These are phyloP conservation scores for Casuarina cunninghamiana DNA, from an alignment of 306 rosid species.

Conservation along the genomic window DNA sequence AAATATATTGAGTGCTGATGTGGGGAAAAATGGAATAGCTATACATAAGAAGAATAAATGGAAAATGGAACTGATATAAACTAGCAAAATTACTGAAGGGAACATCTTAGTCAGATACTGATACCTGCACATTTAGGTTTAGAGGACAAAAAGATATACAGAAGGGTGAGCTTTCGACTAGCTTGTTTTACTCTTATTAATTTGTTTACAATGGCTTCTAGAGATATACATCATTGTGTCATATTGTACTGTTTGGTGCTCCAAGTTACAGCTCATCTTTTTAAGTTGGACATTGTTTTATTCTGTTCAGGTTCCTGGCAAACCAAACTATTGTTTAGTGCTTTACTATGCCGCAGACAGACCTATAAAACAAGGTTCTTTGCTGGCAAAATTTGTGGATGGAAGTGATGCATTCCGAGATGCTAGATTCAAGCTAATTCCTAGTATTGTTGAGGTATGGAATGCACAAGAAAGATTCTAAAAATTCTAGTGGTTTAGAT, in stretches of 20 bases:
- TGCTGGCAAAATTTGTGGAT: conserved; percentile 75
- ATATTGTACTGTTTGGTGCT: background rate
- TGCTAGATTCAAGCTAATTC: conserved; percentile 92
- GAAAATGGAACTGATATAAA: background rate
- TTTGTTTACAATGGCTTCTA: background rate
- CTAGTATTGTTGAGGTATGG: conserved; percentile 84
- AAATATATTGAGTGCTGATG: background rate
- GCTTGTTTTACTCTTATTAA: background rate
- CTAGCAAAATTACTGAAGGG: background rate
- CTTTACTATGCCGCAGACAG: conserved; percentile 83
- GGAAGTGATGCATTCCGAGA: conserved; percentile 73
- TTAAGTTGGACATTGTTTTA: conserved; percentile 9
- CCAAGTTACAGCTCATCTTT: conserved; percentile 14
- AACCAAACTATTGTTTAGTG: conserved; percentile 91
- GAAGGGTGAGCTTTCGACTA: background rate
- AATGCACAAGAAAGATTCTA: conserved; percentile 27
- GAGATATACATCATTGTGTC: background rate
- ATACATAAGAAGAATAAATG: background rate
- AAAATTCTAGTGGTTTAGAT: conserved; percentile 1
- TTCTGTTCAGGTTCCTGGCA: conserved; percentile 82
- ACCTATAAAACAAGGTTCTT: conserved; percentile 63
- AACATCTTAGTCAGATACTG: conserved; percentile 6
- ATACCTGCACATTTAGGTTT: background rate
- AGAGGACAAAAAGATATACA: background rate
- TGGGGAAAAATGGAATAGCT: conserved; percentile 6